A percentile compares a stretch with the other conserved stretches of the same genome.
Conservation (phyloP, 148 eudicot species). For the Cornus controversa region DNA sequence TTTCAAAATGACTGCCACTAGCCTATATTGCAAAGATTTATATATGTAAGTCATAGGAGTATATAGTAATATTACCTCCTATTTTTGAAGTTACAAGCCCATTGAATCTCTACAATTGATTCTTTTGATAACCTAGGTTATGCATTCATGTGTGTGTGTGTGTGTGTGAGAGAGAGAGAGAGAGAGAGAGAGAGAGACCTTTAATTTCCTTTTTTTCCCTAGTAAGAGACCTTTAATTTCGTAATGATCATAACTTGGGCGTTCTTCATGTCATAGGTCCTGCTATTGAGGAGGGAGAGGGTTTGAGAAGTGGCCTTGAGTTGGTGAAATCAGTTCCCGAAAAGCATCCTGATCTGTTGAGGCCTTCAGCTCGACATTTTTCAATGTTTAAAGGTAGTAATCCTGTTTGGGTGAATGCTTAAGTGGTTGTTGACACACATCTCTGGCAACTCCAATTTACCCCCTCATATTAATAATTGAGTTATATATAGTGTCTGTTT, state of each 20-base stretch:
- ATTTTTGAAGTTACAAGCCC: background rate
- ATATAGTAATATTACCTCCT: background rate
- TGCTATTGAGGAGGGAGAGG: constrained; percentile 43
- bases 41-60: background rate
- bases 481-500: background rate
- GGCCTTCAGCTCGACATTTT: constrained; percentile 57
- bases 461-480: background rate
- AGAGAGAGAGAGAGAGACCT: too few species aligned
- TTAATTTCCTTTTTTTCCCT: too few species aligned
- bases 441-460: background rate
- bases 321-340: too few species aligned
- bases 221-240: background rate
- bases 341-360: constrained; percentile 55
- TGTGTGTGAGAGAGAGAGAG: background rate
- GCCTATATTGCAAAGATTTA: background rate
- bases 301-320: constrained; percentile 36
- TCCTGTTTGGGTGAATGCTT: constrained; percentile 7
- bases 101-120: background rate
- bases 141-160: constrained; percentile 1
- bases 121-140: background rate
- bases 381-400: constrained; percentile 56
- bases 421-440: background rate
- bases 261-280: constrained; percentile 40
- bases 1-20: background rate
- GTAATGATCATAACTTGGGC: constrained; percentile 24